Base-by-base conservation (phyloP, 208 protist genomes). In the Acanthamoeba lenticulata region DNA sequence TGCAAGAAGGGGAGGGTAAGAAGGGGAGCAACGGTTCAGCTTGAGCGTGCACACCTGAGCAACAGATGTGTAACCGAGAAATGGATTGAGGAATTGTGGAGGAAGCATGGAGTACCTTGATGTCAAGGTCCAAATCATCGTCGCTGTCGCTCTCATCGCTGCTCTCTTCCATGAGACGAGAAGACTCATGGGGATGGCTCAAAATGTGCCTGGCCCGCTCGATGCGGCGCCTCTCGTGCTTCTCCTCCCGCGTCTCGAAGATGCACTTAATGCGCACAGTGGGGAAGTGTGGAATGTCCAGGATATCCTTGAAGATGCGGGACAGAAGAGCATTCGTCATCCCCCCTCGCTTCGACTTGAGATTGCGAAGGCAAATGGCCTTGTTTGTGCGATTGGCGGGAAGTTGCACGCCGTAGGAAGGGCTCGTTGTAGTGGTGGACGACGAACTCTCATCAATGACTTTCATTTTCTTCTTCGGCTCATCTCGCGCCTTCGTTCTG, bases 281-380 rank as follows among this genome's bases (percentile, higher is more conserved):
- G 49, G 83, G 49, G 27, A 60, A 90, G 17, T 69, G 52, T 5
- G 83, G 83, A 13, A 90, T 60, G 52, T 90, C 83, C 5, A 67
- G 9, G 1, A 90, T 67, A n/a, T 90, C 83, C 29, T 90, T 90
- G 38, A 45, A 90, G 24, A 90, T 60, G 2, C 83, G 45, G 24
- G 83, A 90, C 34, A 90, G 55, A 6, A 90, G 83, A 27, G 83
- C 83, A n/a, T 90, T 90, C 1, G 83, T 45, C 65, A 21, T 27
- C n/a, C 32, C 65, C 24, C 42, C 36, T 32, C 36, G 38, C 40
- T 57, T 60, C 45, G 47, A 90, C 36, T 90, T 60, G 52, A 90
- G 83, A 90, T 90, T 90, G 15, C 55, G 83, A 1, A 90, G 52
- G 32, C 83, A 90, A 24, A 90, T 90, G 17, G 83, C 55, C 49